A percentile compares a stretch with the other conserved stretches of the same genome.
Conservation (phyloP, 495 filamentous ascomycete species). For the Penicillium robsamsonii region DNA sequence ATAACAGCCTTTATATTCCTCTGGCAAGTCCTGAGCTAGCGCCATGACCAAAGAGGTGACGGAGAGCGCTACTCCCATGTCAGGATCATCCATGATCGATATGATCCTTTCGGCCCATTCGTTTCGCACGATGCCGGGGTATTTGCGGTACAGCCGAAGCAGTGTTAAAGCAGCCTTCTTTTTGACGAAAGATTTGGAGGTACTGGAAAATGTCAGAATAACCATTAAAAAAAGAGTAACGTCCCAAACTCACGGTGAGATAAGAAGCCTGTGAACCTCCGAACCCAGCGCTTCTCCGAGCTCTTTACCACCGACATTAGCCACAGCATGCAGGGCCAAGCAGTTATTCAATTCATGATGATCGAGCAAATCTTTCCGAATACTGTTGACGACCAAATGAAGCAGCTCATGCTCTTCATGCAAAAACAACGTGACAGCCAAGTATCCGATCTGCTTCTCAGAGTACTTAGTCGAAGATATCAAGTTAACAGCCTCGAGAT, state of each 20-base stretch:
- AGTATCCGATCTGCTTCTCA: constrained; percentile 98
- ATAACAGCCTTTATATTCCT: constrained; percentile 91
- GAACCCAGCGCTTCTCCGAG: constrained; percentile 93
- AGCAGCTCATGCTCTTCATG: constrained; percentile 96
- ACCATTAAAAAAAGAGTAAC: neutral
- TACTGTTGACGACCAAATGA: constrained; percentile 97
- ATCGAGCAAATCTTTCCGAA: constrained; percentile 91
- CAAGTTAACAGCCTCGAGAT: constrained; percentile 96
- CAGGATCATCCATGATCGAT: constrained; percentile 94
- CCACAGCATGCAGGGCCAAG: constrained; percentile 96
- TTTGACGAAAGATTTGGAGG: constrained; percentile 97
- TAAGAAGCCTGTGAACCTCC: constrained; percentile 91
- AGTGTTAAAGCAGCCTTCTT: constrained; percentile 98
- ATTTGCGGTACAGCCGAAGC: constrained; percentile 93
- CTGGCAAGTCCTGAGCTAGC: constrained; percentile 85
- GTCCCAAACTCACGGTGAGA: constrained; percentile 75
- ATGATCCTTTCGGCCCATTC: constrained; percentile 98
- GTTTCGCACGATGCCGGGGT: constrained; percentile 85
- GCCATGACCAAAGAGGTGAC: constrained; percentile 97
- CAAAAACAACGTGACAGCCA: constrained; percentile 94
- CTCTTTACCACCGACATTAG: constrained; percentile 93
- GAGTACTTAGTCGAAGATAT: constrained; percentile 97
- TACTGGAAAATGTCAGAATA: constrained; percentile 50
- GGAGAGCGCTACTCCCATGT: constrained; percentile 92
- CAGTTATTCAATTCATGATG: constrained; percentile 97